Evolutionary conservation across 192 early-diverging fungal species (phyloP), one percentile per base, ranked within the genome.

Genomic region (Backusella liffmaniae): DNA sequence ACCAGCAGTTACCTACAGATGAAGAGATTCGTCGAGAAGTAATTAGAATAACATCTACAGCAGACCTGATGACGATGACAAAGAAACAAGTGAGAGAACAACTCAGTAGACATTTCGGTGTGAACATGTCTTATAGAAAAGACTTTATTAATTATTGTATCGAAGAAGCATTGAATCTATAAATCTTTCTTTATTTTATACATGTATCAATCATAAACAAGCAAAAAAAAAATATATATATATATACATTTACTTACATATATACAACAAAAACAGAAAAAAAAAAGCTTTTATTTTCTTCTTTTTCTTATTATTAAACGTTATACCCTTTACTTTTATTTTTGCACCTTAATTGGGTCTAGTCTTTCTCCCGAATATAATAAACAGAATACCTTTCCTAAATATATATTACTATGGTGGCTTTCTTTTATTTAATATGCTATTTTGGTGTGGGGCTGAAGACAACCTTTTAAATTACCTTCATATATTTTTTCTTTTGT

Each of bases 1-100:
- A 62, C 56, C 37, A 69, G 4, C 67, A 69, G 21, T 36, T 39
- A 35, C 89, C 87, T 34, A 80, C 90, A 0, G 89, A 95, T 53
- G 89, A 91, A 49, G 88, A 92, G 76, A 82, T 94, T 46, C 81
- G 87, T 0, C 70, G 74, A 18, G 83, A 90, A 70, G 90, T 94
- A 37, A 87, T 86, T 67, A 87, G 90, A 70, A 92, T 97, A 35
- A 87, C 97, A 23, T 79, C 90, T n/a, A 93, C 90, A 0, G 94
- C 94, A 4, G 92, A 99, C 77, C 78, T 98, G 69, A 97, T 96
- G 95, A 93, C 92, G 29, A 93, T 99, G 68, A 99, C 97, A 39
- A 97, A 98, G 88, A 98, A 98, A 84, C 92, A 94, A 86, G 85
- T 97, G 71, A 82, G 94, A 15, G 89, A 91, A 42, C 84, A 89